Base-by-base conservation (phyloP, 1,139 yeast species). In the Pichia sp. region DNA sequence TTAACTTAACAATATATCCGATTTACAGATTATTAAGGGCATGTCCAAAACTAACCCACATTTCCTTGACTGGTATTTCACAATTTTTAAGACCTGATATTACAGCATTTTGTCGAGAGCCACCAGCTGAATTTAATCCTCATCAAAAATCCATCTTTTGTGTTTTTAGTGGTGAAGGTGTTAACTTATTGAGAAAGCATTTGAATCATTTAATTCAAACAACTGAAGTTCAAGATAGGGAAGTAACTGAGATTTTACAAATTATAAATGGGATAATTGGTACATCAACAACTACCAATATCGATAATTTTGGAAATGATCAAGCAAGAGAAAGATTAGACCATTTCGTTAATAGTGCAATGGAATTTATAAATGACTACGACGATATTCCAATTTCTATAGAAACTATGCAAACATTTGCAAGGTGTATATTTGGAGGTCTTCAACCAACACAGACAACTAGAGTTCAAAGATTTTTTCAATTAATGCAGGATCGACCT, bases 81-180 rank as follows among this genome's bases (percentile, higher is more conserved):
- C 86, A 96, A 29, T 92, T 92, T 66, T 73, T 92, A 60, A 74
- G 96, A 51, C 75, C 83, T 22, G 97, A 92, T 57, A 78, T 92
- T 42, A 84, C 94, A 1, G 82, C 78, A 55, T 90, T 80, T 64
- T 90, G 97, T 61, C 82, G 98, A 31, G 86, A 83, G 12, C 95
- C 97, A 2, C 98, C 98, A 3, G 79, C 87, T 12, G 97, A 90
- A 58, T 90, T 92, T 61, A 89, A 85, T 48, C 89, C 82, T 48
- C 85, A 83, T 56, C 98, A 92, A 64, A 82, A 82, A 55, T 76
- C 83, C 20, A 76, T 87, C 42, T 92, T 92, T 58, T 92, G 98
- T 66, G 98, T 92, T 9, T 92, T 89, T 59, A 83, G 95, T 33
- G 97, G 97, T 1, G 80, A 76, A 52, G 97, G 97, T 4, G 97